Evolutionary conservation across 2,329 filamentous ascomycete species (phyloP), one percentile per base, ranked within the genome.

Genomic region (Daldinia sp.): DNA sequence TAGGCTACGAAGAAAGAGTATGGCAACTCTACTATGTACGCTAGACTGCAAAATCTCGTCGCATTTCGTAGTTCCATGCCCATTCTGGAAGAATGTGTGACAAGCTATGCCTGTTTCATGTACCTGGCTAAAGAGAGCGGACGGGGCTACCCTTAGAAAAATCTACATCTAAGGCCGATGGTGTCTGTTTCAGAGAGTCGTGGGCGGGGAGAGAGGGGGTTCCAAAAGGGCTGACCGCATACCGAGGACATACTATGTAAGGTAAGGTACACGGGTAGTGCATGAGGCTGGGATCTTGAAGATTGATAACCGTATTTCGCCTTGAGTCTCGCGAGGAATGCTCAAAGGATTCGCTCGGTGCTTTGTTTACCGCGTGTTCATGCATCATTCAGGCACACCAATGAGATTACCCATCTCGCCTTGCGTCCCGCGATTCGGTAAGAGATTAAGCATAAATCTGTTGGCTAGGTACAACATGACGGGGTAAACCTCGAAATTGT

Each of bases 1-100:
- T 68, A n/a, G 50, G 55, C 59, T 59, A 28, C 61, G 57, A 57
- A 58, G 57, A 54, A 57, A 58, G 57, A 54, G 59, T 60, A 67
- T 62, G 39, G 63, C 48, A 44, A 60, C 37, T 51, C 20, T 30
- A 46, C 20, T 23, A 23, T 23, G 20, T 23, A 23, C 23, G 9
- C 55, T 48, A 30, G 50, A 56, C n/a, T 44, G 33, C 60, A 60
- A 39, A 67, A n/a, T 48, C 50, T 59, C 63, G 66, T 63, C 63
- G 44, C 61, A 60, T 65, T 63, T 64, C 61, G 59, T 65, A 67
- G 69, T 72, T 72, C 65, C 33, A 69, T 58, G 53, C 63, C 57
- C 63, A 50, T 76, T 75, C 73, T 74, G 73, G 74, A 76, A 76
- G 73, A 71, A 75, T 46, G 57, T 73, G 74, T 72, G 72, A 76